Base-by-base conservation (phyloP, 2,329 filamentous ascomycete genomes). In the Ascomycota sp. region DNA sequence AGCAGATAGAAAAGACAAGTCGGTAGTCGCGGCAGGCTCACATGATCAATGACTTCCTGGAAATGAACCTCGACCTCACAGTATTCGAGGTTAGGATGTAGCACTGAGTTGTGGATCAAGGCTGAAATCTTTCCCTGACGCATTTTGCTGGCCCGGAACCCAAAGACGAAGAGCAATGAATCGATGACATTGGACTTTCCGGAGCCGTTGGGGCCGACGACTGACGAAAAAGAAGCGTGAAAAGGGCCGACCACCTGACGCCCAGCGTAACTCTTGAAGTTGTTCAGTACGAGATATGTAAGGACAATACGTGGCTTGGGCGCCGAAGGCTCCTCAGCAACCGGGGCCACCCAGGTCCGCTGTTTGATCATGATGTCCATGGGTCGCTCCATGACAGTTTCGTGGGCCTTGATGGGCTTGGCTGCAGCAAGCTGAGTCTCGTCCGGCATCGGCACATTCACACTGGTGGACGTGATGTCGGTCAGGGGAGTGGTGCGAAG, bases 151-250 rank as follows among this genome's bases (percentile, higher is more conserved):
- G 89, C 89, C 38, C 89, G 76, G 60, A 98, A 98, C 35, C 91
- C 89, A 50, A 98, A 98, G n/a, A 98, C 89, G 48, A 98, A 98
- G 1, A 98, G 69, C 25, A 98, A 61, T 2, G 89, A 93, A 55
- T 98, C 89, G 49, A 98, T 98, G 40, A 98, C 91, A 46, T 98
- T 98, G 16, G 89, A 95, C 53, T 98, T 98, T 38, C 89, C 89
- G 8, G 89, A 98, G 39, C 89, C 89, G 51, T 98, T 98, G 33
- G 91, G 89, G 1, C 89, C 91, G 8, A 98, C 89, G 2, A 98
- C 89, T 0, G 89, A 93, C 2, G 89, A 93, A 57, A 98, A 98
- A 0, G 89, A 98, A 2, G 81, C 69, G 52, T 98, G 89, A 52
- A 98, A 98, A 0, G 89, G 89, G 0, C 89, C 89, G 38, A 98